Percentiles rank a stretch among this genome's conserved stretches.
These are phyloP conservation scores for Trichocladium antarcticum DNA, from an alignment of 495 filamentous ascomycete species.

Conservation along the genomic window DNA sequence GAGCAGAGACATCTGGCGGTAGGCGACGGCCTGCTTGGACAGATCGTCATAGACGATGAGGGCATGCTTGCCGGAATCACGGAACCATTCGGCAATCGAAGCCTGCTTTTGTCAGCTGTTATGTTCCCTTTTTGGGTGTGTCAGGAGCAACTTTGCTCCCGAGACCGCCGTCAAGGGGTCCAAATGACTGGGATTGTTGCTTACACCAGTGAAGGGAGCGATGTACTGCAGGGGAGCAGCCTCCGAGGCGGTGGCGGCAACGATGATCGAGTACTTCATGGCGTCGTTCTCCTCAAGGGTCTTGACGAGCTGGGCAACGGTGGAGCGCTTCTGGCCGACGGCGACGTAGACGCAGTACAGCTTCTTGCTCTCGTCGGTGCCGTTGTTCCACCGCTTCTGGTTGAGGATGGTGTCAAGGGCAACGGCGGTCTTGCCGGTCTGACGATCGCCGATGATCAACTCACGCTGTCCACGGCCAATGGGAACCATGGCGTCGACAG, in stretches of 20 bases:
- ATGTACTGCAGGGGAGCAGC: constrained; percentile 88
- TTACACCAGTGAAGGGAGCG: constrained; percentile 69
- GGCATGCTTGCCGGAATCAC: constrained; percentile 86
- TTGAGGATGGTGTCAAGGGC: constrained; percentile 97
- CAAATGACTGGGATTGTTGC: no score
- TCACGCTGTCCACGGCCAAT: constrained; percentile 99
- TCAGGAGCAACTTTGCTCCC: no score
- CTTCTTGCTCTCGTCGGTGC: constrained; percentile 86
- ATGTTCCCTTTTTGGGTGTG: no score
- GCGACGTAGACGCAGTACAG: constrained; percentile 99
- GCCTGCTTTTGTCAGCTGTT: no score
- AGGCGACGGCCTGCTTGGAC: constrained; percentile 97
- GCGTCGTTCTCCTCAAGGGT: constrained; percentile 99
- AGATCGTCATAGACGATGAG: constrained; percentile 94
- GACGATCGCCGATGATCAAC: constrained; percentile 99
- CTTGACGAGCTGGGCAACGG: constrained; percentile 97
- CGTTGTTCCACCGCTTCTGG: constrained; percentile 95
- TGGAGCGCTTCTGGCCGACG: constrained; percentile 98
- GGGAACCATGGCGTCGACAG: constrained; percentile 98
- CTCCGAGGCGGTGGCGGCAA: constrained; percentile 96
- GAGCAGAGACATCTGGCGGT: constrained; percentile 99
- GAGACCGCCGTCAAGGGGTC: no score
- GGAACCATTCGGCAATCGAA: constrained; percentile 90
- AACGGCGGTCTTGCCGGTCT: constrained; percentile 99
- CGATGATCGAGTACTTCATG: constrained; percentile 95